These are phyloP conservation scores for Aurifilum marmelostoma DNA, from an alignment of 2,329 filamentous ascomycete genomes.

Conservation along the genomic window DNA sequence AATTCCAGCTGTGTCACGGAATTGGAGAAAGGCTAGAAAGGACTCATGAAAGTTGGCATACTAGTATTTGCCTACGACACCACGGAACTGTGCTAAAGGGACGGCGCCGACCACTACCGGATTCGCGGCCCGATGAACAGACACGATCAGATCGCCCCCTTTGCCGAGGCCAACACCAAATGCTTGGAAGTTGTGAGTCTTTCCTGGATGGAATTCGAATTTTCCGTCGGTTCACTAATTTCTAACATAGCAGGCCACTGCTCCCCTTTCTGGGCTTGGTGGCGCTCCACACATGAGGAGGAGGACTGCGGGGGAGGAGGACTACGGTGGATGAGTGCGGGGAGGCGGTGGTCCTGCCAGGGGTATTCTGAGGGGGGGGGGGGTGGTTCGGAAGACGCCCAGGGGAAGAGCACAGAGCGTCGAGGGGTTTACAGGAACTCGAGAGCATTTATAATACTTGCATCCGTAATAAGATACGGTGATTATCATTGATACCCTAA, in stretches of 20 bases:
- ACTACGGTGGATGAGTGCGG: too few species aligned
- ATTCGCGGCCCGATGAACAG: conserved; percentile 5
- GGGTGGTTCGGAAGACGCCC: not conserved
- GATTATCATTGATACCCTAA: not conserved
- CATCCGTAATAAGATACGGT: not conserved
- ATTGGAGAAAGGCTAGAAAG: not conserved
- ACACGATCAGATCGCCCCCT: too few species aligned
- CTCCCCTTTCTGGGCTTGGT: not conserved
- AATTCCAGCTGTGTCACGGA: not conserved
- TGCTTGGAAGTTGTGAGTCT: not conserved
- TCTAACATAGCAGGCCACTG: not conserved
- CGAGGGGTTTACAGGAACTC: not conserved
- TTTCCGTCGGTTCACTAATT: conserved; percentile 13
- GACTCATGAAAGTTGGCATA: not conserved
- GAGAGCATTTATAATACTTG: not conserved
- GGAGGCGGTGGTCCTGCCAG: not conserved
- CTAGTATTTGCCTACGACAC: not conserved
- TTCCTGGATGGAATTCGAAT: conserved; percentile 18
- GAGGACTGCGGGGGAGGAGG: not conserved
- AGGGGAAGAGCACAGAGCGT: not conserved
- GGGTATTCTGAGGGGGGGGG: not conserved
- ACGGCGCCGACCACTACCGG: not conserved
- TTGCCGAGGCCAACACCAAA: not conserved
- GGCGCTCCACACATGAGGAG: not conserved
- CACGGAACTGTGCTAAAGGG: not conserved